Percentiles rank a stretch among this genome's conserved stretches.
phyloP scores from a whole-genome alignment of 257 asterid genomes.

The Scutellaria baicalensis region DNA sequence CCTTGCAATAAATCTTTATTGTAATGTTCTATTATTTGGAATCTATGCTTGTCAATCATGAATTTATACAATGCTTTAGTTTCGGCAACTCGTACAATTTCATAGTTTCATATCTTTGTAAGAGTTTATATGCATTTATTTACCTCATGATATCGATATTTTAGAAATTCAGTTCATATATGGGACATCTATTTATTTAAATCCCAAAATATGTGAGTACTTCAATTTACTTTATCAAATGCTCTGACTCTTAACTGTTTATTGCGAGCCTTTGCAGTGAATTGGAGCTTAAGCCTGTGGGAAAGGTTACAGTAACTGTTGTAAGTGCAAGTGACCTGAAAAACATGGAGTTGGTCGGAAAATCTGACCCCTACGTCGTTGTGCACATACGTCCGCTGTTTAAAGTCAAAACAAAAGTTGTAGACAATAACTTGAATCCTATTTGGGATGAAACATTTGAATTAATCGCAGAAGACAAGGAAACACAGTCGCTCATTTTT shows the following conservation, averaged over 20 bases:
- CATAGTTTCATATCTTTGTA: background rate
- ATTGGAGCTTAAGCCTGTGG: slow-evolving; percentile 97
- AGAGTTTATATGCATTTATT: background rate
- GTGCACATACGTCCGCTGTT: slow-evolving; percentile 73
- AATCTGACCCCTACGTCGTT: slow-evolving; percentile 88
- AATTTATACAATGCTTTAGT: no score
- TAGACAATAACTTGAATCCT: slow-evolving; percentile 89
- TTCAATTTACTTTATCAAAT: background rate
- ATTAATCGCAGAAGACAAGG: slow-evolving; percentile 89
- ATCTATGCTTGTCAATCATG: background rate
- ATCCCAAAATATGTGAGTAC: background rate
- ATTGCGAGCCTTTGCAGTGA: slow-evolving; percentile 51
- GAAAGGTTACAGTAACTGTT: slow-evolving; percentile 60
- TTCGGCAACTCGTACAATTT: background rate
- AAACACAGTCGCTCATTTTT: slow-evolving; percentile 69
- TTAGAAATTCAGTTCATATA: background rate
- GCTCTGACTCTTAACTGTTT: background rate
- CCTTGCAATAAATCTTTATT: background rate
- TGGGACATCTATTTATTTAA: background rate
- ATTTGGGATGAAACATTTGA: slow-evolving; percentile 80
- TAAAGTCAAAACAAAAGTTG: slow-evolving; percentile 81
- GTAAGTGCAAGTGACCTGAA: slow-evolving; percentile 68
- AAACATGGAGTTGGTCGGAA: slow-evolving; percentile 87
- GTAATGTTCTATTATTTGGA: background rate
- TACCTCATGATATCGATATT: background rate